Percentiles rank a stretch among this genome's conserved stretches.
phyloP scores from a whole-genome alignment of 1,284 basidiomycete genomes.

The Sutorius eximius region DNA sequence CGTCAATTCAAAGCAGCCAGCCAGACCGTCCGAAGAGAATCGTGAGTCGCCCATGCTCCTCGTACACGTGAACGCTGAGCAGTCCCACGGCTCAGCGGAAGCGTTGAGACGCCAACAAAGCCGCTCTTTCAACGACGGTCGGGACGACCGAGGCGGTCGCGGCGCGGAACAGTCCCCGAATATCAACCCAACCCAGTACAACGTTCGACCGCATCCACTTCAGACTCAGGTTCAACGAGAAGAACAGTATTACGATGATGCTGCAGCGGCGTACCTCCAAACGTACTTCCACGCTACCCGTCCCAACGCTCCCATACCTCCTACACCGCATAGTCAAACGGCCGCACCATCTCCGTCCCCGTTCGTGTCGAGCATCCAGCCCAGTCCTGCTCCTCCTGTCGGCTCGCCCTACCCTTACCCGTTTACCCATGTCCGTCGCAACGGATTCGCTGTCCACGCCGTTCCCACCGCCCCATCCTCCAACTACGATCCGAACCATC shows the following conservation, averaged over 20 bases:
- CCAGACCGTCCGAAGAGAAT: constrained; percentile 30
- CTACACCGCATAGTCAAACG: constrained; percentile 71
- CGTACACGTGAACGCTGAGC: constrained; percentile 18
- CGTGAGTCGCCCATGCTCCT: constrained; percentile 26
- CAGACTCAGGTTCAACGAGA: constrained; percentile 30
- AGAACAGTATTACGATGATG: constrained; percentile 48
- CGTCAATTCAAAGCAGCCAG: constrained; percentile 46
- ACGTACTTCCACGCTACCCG: constrained; percentile 56
- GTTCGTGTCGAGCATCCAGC: constrained; percentile 45
- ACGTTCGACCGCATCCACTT: constrained; percentile 25
- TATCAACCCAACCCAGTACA: constrained; percentile 11
- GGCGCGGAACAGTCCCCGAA: constrained; percentile 17
- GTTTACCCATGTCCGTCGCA: constrained; percentile 66
- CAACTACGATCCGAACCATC: constrained; percentile 50
- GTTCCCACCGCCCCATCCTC: constrained; percentile 45
- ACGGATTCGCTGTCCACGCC: constrained; percentile 38
- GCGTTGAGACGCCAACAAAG: constrained; percentile 20
- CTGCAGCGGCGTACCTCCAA: constrained; percentile 57
- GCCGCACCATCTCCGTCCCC: constrained; percentile 70
- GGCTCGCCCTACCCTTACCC: constrained; percentile 78
- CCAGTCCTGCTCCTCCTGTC: constrained; percentile 50
- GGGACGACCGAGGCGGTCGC: constrained; percentile 22
- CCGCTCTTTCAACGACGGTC: constrained; percentile 18
- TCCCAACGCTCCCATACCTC: constrained; percentile 71
- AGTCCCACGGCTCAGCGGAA: constrained; percentile 12